Percentiles rank a stretch among this genome's conserved stretches.
Evolutionary conservation across 1,284 basidiomycete genomes (phyloP).

Genomic region (Ustilago vetiveriae): DNA sequence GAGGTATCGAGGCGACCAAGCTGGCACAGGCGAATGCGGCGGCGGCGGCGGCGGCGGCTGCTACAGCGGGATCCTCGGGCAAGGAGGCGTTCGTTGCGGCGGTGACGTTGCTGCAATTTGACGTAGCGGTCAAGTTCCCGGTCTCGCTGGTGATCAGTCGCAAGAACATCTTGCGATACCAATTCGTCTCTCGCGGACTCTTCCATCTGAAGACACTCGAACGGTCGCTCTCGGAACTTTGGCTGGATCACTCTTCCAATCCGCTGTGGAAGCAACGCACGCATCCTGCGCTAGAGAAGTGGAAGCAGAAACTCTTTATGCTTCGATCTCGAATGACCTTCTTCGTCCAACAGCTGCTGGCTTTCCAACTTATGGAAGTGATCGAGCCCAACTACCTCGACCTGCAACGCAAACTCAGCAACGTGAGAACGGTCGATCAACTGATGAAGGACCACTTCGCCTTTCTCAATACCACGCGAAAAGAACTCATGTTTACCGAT

Average conservation of each 20-base stretch:
- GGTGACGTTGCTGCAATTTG: conserved; percentile 62
- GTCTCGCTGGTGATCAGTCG: conserved; percentile 66
- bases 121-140: conserved; percentile 65
- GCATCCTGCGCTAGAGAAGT: conserved; percentile 55
- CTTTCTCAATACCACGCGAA: conserved; percentile 63
- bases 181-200: conserved; percentile 63
- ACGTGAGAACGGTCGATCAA: conserved; percentile 63
- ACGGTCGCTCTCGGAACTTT: conserved; percentile 56
- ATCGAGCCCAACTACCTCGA: conserved; percentile 65
- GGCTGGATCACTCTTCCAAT: conserved; percentile 56
- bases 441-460: conserved; percentile 66
- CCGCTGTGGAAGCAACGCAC: conserved; percentile 51
- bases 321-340: conserved; percentile 64
- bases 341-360: conserved; percentile 64
- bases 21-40: conserved; percentile 53
- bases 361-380: conserved; percentile 63
- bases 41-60: conserved; percentile 44
- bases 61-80: conserved; percentile 63
- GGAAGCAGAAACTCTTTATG: conserved; percentile 63
- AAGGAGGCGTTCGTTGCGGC: conserved; percentile 62
- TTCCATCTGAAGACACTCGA: conserved; percentile 64
- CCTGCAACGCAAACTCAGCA: conserved; percentile 55
- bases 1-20: conserved; percentile 63
- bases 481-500: conserved; percentile 66
- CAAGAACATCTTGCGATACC: conserved; percentile 66